Conservation (phyloP, 2,329 filamentous ascomycete species). For the Zasmidium citrigriseum region DNA sequence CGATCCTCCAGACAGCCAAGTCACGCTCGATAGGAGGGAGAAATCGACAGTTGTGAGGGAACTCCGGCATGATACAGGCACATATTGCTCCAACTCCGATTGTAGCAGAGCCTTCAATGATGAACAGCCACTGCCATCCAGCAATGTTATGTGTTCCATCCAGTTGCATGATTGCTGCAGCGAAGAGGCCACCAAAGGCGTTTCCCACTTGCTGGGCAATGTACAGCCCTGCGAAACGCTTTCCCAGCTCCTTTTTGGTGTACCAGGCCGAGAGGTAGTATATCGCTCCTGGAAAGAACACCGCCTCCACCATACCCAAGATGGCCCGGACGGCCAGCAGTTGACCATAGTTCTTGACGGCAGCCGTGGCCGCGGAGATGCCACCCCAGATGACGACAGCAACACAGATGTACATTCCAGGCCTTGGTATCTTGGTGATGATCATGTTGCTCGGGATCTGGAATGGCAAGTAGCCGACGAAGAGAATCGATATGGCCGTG, state of each 20-base stretch:
- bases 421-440: constrained; percentile 41
- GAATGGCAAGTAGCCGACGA: constrained; percentile 36
- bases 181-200: constrained; percentile 20
- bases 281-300: constrained; percentile 40
- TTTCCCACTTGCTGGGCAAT: constrained; percentile 38
- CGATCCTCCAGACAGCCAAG: constrained; percentile 30
- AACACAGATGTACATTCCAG: constrained; percentile 43
- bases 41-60: constrained; percentile 33
- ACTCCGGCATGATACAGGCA: constrained; percentile 34
- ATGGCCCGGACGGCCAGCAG: constrained; percentile 39
- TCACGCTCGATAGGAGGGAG: constrained; percentile 28
- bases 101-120: constrained; percentile 26
- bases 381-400: constrained; percentile 34
- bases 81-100: constrained; percentile 8
- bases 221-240: constrained; percentile 39
- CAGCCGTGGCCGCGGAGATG: constrained; percentile 36
- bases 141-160: constrained; percentile 31
- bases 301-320: constrained; percentile 38
- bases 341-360: constrained; percentile 34
- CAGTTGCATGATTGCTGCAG: constrained; percentile 21
- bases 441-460: constrained; percentile 46
- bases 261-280: constrained; percentile 47
- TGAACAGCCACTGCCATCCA: constrained; percentile 36
- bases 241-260: constrained; percentile 39
- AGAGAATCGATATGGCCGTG: constrained; percentile 22